phyloP scores from a whole-genome alignment of 2,329 filamentous ascomycete species.

The Lithohypha guttulata region DNA sequence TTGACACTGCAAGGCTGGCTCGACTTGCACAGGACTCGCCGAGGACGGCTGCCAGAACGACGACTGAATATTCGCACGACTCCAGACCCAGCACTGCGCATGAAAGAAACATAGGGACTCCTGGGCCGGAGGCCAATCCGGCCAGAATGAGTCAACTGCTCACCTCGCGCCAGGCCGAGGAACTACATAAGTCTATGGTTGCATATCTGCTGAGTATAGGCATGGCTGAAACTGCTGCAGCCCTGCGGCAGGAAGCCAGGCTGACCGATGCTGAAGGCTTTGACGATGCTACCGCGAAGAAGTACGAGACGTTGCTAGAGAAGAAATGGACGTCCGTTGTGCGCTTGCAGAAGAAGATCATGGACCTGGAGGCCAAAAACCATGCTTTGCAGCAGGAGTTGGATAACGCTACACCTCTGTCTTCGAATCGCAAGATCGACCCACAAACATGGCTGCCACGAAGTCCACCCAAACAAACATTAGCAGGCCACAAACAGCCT shows the following conservation, averaged over 20 bases:
- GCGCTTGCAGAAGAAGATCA: slow-evolving; percentile 92
- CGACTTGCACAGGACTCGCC: slow-evolving; percentile 7
- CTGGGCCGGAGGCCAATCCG: slow-evolving; percentile 11
- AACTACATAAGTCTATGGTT: slow-evolving; percentile 91
- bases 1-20: slow-evolving; percentile 1
- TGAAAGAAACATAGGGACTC: slow-evolving; percentile 7
- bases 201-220: slow-evolving; percentile 71
- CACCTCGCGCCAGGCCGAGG: slow-evolving; percentile 72
- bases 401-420: slow-evolving; percentile 69
- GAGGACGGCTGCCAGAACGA: neutral
- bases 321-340: slow-evolving; percentile 99
- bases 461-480: slow-evolving; percentile 65
- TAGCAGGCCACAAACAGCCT: slow-evolving; percentile 70
- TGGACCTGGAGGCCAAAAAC: slow-evolving; percentile 77
- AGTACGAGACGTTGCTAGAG: slow-evolving; percentile 86
- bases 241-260: slow-evolving; percentile 65
- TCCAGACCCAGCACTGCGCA: slow-evolving; percentile 8
- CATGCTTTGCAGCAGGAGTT: slow-evolving; percentile 67
- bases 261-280: slow-evolving; percentile 54
- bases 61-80: slow-evolving; percentile 6
- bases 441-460: slow-evolving; percentile 79
- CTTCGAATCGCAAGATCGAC: slow-evolving; percentile 70
- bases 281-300: slow-evolving; percentile 73
- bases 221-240: slow-evolving; percentile 56
- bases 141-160: slow-evolving; percentile 60